These are phyloP conservation scores for Cylindrotheca closterium DNA, from an alignment of 108 stramenopile genomes.

Conservation along the genomic window DNA sequence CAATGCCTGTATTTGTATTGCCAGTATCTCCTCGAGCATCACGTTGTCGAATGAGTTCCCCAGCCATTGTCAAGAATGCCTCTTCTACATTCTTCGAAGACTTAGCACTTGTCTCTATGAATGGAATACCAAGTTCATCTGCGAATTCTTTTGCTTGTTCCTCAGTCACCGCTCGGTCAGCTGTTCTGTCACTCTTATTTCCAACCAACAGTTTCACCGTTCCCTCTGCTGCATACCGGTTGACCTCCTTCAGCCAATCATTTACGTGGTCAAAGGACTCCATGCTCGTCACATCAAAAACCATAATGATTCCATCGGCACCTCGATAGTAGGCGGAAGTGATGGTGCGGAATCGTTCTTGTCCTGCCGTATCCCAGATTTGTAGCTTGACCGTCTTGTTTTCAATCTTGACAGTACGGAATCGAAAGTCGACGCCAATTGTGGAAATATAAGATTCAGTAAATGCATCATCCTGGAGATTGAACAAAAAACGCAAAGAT, in stretches of 20 bases:
- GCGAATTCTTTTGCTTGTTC: conserved; percentile 95
- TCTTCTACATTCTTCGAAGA: conserved; percentile 97
- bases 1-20: conserved; percentile 52
- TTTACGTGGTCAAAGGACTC: conserved; percentile 98
- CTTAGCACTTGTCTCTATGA: conserved; percentile 96
- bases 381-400: conserved; percentile 97
- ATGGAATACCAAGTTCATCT: conserved; percentile 95
- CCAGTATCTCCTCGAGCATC: conserved; percentile 58
- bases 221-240: conserved; percentile 95
- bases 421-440: conserved; percentile 99
- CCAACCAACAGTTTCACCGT: conserved; percentile 96
- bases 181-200: conserved; percentile 91
- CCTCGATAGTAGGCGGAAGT: conserved; percentile 95
- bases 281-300: conserved; percentile 95
- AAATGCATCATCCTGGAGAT: conserved; percentile 92
- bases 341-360: conserved; percentile 98
- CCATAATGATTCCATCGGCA: conserved; percentile 98
- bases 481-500: background rate
- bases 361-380: conserved; percentile 99
- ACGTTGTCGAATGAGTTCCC: conserved; percentile 90
- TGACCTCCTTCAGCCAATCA: conserved; percentile 98
- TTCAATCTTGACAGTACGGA: conserved; percentile 96
- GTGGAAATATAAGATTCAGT: conserved; percentile 99
- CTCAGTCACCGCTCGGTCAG: conserved; percentile 86
- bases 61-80: conserved; percentile 97